These are phyloP conservation scores for Heliophila coronopifolia DNA, from an alignment of 441 rosid genomes.

Conservation along the genomic window DNA sequence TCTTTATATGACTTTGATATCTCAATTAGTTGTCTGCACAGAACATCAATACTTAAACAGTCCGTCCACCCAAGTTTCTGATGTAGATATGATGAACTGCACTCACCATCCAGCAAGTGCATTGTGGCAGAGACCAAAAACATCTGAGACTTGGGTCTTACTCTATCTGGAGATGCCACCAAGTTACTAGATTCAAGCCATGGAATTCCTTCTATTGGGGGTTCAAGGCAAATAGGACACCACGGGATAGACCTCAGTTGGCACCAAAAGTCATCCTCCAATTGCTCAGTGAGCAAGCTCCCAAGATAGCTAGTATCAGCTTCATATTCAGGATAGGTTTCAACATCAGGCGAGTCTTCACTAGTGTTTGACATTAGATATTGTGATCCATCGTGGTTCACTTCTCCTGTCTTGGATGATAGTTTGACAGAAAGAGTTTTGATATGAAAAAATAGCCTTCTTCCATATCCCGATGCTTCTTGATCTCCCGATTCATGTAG, in stretches of 20 bases:
- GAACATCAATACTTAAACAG: conserved; percentile 41
- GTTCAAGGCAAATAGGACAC: conserved; percentile 75
- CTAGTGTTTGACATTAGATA: conserved; percentile 24
- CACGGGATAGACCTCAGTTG: conserved; percentile 72
- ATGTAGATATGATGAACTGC: conserved; percentile 51
- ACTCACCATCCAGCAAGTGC: conserved; percentile 78
- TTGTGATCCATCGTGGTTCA: conserved; percentile 33
- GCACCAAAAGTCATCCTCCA: conserved; percentile 83
- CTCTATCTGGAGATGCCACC: conserved; percentile 66
- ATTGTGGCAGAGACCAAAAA: conserved; percentile 67
- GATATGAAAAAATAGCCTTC: conserved; percentile 51
- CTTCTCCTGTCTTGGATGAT: conserved; percentile 38
- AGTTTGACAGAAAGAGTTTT: conserved; percentile 59
- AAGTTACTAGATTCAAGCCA: conserved; percentile 63
- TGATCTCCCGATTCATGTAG: conserved; percentile 56
- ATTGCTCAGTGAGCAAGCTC: conserved; percentile 46
- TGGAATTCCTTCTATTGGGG: conserved; percentile 76
- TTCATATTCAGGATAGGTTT: conserved; percentile 33
- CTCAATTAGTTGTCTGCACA: conserved; percentile 67
- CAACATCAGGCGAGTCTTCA: conserved; percentile 33
- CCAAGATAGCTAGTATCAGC: conserved; percentile 40
- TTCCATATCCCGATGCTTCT: conserved; percentile 53
- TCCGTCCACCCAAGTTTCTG: conserved; percentile 85
- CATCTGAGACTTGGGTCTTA: conserved; percentile 89
- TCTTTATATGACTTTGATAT: conserved; percentile 62